phyloP scores from a whole-genome alignment of 1,284 basidiomycete species.

The Ustilago bromivora region DNA sequence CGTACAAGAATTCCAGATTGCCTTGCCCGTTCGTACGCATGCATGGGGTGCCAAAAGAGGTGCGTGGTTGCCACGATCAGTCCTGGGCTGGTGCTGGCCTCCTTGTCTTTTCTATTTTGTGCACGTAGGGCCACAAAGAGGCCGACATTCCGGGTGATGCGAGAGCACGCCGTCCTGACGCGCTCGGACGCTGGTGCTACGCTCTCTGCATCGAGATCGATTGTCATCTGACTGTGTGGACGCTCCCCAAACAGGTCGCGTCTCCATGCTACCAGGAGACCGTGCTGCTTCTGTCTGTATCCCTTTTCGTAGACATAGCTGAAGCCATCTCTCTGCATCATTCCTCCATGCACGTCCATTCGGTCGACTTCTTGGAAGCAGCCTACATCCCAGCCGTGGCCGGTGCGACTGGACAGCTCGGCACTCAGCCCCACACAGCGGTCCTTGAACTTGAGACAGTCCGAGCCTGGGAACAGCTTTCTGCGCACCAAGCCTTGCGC shows the following conservation, averaged over 20 bases:
- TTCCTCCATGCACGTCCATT: conserved; percentile 63
- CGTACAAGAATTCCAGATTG: conserved; percentile 76
- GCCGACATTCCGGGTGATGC: conserved; percentile 57
- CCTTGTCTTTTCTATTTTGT: conserved; percentile 59
- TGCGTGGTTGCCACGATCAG: conserved; percentile 85
- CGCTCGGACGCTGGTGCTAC: conserved; percentile 22
- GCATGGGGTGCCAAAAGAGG: conserved; percentile 90
- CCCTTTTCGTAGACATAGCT: conserved; percentile 64
- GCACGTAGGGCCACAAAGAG: conserved; percentile 59
- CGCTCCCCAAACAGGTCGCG: conserved; percentile 28
- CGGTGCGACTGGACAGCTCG: conserved; percentile 47
- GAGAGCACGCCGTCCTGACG: conserved; percentile 39
- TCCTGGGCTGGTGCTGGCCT: conserved; percentile 56
- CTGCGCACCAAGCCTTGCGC: conserved; percentile 70
- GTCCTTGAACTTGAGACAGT: conserved; percentile 70
- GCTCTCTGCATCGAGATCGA: conserved; percentile 57
- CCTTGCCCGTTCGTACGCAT: conserved; percentile 83
- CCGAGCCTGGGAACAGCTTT: conserved; percentile 71
- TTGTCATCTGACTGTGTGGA: conserved; percentile 22
- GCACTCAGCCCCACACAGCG: conserved; percentile 58
- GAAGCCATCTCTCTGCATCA: conserved; percentile 55
- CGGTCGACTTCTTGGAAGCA: conserved; percentile 71
- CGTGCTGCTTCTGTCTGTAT: conserved; percentile 66
- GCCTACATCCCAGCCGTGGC: conserved; percentile 69
- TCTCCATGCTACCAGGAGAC: conserved; percentile 65